phyloP scores from a whole-genome alignment of 1,139 yeast species.

The Debaryomyces nepalensis region DNA sequence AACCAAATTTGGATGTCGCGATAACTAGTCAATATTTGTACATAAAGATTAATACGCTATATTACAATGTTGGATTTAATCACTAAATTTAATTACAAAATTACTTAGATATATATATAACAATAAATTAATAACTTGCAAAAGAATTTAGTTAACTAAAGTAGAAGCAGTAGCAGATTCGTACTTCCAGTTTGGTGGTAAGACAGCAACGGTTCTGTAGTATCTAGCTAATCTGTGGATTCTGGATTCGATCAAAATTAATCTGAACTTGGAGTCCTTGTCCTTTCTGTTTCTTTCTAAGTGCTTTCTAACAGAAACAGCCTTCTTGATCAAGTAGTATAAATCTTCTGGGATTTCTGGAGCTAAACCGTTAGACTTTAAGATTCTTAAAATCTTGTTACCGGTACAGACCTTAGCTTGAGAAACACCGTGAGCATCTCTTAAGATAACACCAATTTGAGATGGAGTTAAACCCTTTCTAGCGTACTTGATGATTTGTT shows the following conservation, averaged over 20 bases:
- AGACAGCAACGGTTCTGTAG: conserved; percentile 99
- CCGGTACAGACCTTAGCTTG: conserved; percentile 98
- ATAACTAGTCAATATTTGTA: conserved; percentile 24
- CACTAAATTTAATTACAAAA: conserved; percentile 10
- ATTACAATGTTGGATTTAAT: conserved; percentile 13
- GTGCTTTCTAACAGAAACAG: conserved; percentile 99
- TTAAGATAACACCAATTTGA: conserved; percentile 97
- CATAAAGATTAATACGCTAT: conserved; percentile 1
- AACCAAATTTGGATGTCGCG: not conserved
- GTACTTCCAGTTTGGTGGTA: conserved; percentile 99
- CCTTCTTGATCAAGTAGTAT: conserved; percentile 99
- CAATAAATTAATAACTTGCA: conserved; percentile 14
- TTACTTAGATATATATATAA: conserved; percentile 6
- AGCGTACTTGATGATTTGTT: conserved; percentile 98
- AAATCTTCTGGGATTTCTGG: conserved; percentile 99
- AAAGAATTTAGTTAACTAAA: conserved; percentile 81
- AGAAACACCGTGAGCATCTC: conserved; percentile 99
- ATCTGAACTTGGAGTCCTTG: conserved; percentile 99
- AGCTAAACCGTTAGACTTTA: conserved; percentile 99
- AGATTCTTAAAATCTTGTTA: conserved; percentile 99
- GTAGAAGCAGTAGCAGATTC: conserved; percentile 99
- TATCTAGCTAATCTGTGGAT: conserved; percentile 99
- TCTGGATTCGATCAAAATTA: conserved; percentile 99
- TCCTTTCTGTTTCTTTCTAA: conserved; percentile 99
- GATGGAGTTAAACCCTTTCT: conserved; percentile 99